Base-by-base conservation (phyloP, 768 basidiomycete species). In the Russula sp. region DNA sequence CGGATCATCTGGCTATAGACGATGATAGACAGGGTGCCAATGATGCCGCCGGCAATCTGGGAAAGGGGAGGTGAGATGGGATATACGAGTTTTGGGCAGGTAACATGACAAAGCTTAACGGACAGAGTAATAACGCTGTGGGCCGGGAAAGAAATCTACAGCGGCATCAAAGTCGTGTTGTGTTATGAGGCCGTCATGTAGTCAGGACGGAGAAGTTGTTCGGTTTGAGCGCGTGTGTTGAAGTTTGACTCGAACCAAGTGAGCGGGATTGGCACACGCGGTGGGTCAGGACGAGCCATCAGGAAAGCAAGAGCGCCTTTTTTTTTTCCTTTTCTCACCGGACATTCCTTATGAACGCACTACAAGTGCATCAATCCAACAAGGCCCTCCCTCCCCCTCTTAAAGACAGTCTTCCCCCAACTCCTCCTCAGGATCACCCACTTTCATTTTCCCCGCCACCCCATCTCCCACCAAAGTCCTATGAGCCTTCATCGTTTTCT, bases 151-250 rank as follows among this genome's bases (percentile, higher is more conserved):
- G 76, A 88, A 89, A 30, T 71, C 71, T 62, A 77, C 71, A 5
- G 86, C 82, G 13, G 80, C 72, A 0, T 86, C 78, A 71, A 81
- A 88, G 76, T 89, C 87, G 59, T 78, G 80, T 22, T 69, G 70
- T 5, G 79, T 77, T 62, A 85, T 73, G 67, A 77, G 76, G 18
- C 82, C 84, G n/a, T 75, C 70, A 38, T 84, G 80, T 55, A 79
- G 78, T 67, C 79, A 55, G 83, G 83, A 5, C 76, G 72, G 26
- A 86, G 78, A 48, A 84, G 80, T n/a, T 75, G 59, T 64, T 84
- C 80, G 57, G 79, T 73, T 16, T 68, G 68, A 16, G 74, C 24
- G 57, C 76, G 78, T 14, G 79, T 77, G 52, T 69, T 66, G 70
- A 88, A 86, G 3, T 81, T 82, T 48, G 69, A 64, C 59, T 76